Percentiles rank a stretch among this genome's conserved stretches.
phyloP scores from a whole-genome alignment of 257 asterid genomes.

The Jacaranda mimosifolia region DNA sequence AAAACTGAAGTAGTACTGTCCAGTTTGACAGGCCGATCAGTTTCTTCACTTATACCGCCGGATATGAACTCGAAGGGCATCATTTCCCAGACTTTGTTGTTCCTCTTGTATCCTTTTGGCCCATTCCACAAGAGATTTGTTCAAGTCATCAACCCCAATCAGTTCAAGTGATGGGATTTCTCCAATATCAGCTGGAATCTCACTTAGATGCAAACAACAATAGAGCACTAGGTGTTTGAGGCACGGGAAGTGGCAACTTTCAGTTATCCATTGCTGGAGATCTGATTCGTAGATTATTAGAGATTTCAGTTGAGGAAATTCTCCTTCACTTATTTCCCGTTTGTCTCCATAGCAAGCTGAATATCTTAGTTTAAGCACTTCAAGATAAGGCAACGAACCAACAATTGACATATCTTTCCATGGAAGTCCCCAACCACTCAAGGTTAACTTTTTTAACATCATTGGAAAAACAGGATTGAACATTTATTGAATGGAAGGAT shows the following conservation, averaged over 20 bases:
- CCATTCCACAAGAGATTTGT: not conserved
- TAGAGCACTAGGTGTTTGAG: not conserved
- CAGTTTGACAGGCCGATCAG: too few species aligned
- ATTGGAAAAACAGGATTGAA: not conserved
- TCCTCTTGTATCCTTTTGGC: not conserved
- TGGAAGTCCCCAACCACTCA: constrained; percentile 12
- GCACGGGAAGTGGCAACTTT: constrained; percentile 22
- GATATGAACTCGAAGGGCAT: not conserved
- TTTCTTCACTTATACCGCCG: too few species aligned
- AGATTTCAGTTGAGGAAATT: constrained; percentile 1
- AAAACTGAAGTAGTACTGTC: too few species aligned
- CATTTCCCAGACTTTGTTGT: not conserved
- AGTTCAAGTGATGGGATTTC: constrained; percentile 22
- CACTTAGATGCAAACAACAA: not conserved
- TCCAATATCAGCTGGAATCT: constrained; percentile 7
- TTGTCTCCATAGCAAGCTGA: not conserved
- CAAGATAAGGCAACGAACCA: constrained; percentile 19
- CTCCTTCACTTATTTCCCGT: constrained; percentile 21
- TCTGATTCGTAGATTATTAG: not conserved
- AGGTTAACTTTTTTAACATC: constrained; percentile 1
- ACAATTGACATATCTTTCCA: constrained; percentile 11
- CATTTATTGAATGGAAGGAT: not conserved
- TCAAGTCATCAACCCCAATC: not conserved
- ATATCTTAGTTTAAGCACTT: constrained; percentile 24
- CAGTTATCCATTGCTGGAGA: constrained; percentile 16